Conservation (phyloP, 176 grass and related monocot genomes). For the Coix lacrymajobi region DNA sequence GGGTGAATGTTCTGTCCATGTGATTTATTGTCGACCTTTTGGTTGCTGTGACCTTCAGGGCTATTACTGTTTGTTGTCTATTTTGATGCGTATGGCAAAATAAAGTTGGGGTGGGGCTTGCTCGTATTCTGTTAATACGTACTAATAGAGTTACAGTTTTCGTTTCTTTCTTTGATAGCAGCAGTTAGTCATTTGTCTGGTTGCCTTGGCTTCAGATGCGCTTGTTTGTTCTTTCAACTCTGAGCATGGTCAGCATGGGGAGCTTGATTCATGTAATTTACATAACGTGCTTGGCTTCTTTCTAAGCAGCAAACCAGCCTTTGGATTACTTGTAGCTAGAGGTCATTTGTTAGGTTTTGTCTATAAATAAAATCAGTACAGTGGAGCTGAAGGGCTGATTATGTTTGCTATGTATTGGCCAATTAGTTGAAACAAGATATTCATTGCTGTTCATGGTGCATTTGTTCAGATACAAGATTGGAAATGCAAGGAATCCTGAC, state of each 20-base stretch:
- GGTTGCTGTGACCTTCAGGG: neutral
- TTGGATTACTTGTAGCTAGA: neutral
- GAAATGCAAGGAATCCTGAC: conserved; percentile 1
- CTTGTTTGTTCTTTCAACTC: conserved; percentile 11
- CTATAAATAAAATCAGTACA: neutral
- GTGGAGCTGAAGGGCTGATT: neutral
- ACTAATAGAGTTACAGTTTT: neutral
- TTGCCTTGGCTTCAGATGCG: neutral
- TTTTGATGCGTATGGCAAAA: neutral
- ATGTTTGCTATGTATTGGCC: neutral
- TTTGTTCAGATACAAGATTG: conserved; percentile 11
- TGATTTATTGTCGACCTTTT: neutral
- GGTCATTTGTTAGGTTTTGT: neutral
- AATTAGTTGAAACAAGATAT: conserved; percentile 16
- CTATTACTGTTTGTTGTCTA: neutral
- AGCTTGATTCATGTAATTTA: neutral
- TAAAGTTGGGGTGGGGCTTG: neutral
- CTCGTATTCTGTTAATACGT: neutral
- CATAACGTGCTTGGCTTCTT: neutral
- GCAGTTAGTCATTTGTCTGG: neutral
- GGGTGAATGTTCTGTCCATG: neutral
- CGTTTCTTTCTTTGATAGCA: neutral
- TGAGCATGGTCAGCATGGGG: neutral
- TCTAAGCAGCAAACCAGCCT: neutral
- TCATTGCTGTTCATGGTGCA: conserved; percentile 4